Evolutionary conservation across 768 basidiomycete species (phyloP).

Genomic region (Amanita pallidorosea): DNA sequence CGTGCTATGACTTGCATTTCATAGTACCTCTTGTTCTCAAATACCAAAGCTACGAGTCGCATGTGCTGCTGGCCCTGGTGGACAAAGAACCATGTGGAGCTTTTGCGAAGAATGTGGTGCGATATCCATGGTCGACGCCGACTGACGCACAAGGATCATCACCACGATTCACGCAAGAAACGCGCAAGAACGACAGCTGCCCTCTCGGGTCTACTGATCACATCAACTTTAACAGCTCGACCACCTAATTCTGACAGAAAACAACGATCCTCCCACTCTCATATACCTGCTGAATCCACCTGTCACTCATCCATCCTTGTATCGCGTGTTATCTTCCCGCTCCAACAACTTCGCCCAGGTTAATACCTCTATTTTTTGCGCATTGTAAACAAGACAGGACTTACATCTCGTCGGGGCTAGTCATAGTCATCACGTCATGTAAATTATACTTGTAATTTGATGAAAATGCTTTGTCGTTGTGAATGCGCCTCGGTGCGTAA

Average conservation of each 20-base stretch:
- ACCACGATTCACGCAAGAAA: background rate
- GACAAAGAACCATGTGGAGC: slow-evolving; percentile 77
- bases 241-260: background rate
- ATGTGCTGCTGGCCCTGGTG: slow-evolving; percentile 58
- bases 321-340: background rate
- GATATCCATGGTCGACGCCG: slow-evolving; percentile 78
- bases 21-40: slow-evolving; percentile 59
- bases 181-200: slow-evolving; percentile 1
- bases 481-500: background rate
- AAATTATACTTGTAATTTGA: slow-evolving; percentile 1
- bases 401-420: background rate
- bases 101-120: slow-evolving; percentile 85
- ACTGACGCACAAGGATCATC: slow-evolving; percentile 23
- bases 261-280: background rate
- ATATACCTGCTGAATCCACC: background rate
- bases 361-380: background rate
- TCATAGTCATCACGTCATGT: background rate
- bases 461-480: slow-evolving; percentile 7
- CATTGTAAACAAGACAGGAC: background rate
- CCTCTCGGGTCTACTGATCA: slow-evolving; percentile 11
- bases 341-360: background rate
- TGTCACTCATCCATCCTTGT: background rate
- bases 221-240: background rate
- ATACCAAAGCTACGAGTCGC: slow-evolving; percentile 79
- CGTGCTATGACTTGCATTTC: background rate